Evolutionary conservation across 768 basidiomycete species (phyloP).

Genomic region (Lentinus brumalis): DNA sequence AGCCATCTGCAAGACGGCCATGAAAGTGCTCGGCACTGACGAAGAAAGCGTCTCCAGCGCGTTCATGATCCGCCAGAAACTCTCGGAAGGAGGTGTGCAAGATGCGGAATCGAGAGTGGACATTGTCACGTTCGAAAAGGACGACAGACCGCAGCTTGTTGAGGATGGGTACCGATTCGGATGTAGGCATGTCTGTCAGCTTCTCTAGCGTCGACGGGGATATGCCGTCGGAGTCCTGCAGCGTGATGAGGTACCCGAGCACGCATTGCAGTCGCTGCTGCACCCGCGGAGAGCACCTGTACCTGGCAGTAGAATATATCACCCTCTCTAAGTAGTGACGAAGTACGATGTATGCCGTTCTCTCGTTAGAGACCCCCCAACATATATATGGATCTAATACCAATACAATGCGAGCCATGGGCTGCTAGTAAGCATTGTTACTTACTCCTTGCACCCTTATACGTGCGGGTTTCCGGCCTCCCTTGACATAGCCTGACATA

Average conservation of each 20-base stretch:
- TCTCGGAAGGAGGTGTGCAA: slow-evolving; percentile 5
- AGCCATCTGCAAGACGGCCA: not conserved
- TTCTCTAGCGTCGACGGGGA: not conserved
- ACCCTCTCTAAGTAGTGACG: no score
- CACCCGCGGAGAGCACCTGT: not conserved
- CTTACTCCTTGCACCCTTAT: no score
- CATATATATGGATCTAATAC: no score
- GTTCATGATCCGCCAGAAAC: not conserved
- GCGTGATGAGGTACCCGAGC: not conserved
- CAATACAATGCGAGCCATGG: no score
- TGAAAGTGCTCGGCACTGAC: not conserved
- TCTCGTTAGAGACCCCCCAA: no score
- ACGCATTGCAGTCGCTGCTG: not conserved
- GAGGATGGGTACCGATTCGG: not conserved
- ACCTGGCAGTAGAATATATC: no score
- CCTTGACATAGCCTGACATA: no score
- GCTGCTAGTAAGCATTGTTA: no score
- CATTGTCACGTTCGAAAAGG: not conserved
- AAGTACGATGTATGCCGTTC: no score
- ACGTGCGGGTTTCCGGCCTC: no score
- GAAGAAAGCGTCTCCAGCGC: not conserved
- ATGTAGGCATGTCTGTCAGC: not conserved
- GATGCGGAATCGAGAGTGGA: not conserved
- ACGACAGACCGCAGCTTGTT: slow-evolving; percentile 1
- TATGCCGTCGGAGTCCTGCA: not conserved